A percentile compares a stretch with the other conserved stretches of the same genome.
Conservation (phyloP, 805 yeast species). For the Saccharomycopsis javanensis region DNA sequence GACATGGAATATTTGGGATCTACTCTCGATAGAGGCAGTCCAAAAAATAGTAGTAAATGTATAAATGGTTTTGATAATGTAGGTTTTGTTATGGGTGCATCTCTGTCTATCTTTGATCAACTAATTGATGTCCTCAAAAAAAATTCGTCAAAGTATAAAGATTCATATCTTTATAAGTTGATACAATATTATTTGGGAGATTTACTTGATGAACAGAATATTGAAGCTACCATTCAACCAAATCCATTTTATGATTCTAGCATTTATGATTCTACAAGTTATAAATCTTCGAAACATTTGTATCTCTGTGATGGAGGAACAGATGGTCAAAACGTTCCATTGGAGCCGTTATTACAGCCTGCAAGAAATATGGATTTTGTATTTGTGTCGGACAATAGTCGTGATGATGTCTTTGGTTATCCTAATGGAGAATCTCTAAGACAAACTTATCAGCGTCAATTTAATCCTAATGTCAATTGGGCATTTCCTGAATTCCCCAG, state of each 20-base stretch:
- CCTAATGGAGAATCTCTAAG: constrained; percentile 14
- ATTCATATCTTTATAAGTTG: neutral
- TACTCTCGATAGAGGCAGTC: constrained; percentile 52
- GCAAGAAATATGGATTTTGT: constrained; percentile 44
- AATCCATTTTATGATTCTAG: constrained; percentile 5
- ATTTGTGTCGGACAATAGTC: constrained; percentile 43
- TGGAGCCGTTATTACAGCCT: constrained; percentile 44
- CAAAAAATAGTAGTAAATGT: constrained; percentile 43
- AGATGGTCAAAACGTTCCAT: constrained; percentile 47
- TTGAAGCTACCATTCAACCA: constrained; percentile 54
- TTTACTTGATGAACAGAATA: constrained; percentile 27
- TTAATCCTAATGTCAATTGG: constrained; percentile 36
- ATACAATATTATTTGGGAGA: neutral
- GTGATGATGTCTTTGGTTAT: constrained; percentile 25
- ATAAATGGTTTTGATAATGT: constrained; percentile 59
- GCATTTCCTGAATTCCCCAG: constrained; percentile 73
- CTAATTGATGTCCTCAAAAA: neutral
- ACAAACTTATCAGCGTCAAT: constrained; percentile 16
- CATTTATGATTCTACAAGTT: constrained; percentile 31
- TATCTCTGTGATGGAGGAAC: constrained; percentile 55
- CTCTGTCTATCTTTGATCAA: constrained; percentile 64
- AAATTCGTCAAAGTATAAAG: neutral
- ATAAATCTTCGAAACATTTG: neutral
- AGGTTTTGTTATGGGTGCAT: constrained; percentile 75
- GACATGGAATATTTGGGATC: constrained; percentile 67